A percentile compares a stretch with the other conserved stretches of the same genome.
Conservation (phyloP, 2,329 filamentous ascomycete species). For the Pyricularia sp. region DNA sequence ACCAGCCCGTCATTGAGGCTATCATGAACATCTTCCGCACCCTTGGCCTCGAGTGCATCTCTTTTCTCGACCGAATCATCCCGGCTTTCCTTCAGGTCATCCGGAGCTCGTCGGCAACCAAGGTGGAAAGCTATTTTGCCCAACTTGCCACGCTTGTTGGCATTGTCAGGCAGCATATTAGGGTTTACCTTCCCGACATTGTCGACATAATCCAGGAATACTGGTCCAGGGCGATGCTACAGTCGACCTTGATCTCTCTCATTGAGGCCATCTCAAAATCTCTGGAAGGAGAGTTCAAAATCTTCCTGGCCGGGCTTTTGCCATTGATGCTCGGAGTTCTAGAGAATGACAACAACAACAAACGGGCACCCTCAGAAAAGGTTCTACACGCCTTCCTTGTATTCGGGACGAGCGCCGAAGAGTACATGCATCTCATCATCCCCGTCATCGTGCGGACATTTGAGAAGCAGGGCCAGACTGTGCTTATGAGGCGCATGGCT, state of each 20-base stretch:
- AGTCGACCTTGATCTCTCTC: slow-evolving; percentile 80
- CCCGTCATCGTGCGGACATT: slow-evolving; percentile 91
- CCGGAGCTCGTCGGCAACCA: slow-evolving; percentile 59
- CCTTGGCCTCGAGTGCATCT: slow-evolving; percentile 86
- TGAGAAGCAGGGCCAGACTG: slow-evolving; percentile 72
- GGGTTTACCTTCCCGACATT: slow-evolving; percentile 78
- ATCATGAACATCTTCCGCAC: slow-evolving; percentile 99
- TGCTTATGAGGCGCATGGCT: slow-evolving; percentile 68
- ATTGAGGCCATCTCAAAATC: slow-evolving; percentile 91
- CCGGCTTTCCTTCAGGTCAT: slow-evolving; percentile 90
- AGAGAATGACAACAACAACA: slow-evolving; percentile 66
- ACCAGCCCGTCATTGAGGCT: slow-evolving; percentile 87
- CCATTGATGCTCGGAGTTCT: slow-evolving; percentile 91
- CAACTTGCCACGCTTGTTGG: slow-evolving; percentile 86
- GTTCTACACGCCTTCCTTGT: slow-evolving; percentile 92
- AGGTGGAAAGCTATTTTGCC: slow-evolving; percentile 93
- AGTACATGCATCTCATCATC: slow-evolving; percentile 98
- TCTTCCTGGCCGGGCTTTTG: slow-evolving; percentile 77
- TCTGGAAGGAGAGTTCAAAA: slow-evolving; percentile 94
- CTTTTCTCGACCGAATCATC: slow-evolving; percentile 86
- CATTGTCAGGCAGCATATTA: slow-evolving; percentile 92
- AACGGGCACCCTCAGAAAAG: slow-evolving; percentile 72
- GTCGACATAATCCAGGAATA: slow-evolving; percentile 78
- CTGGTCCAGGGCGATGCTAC: slow-evolving; percentile 72
- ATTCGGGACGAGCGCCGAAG: slow-evolving; percentile 88